Conservation (phyloP, 139 green algal species). For the Auxenochlorella protothecoides region DNA sequence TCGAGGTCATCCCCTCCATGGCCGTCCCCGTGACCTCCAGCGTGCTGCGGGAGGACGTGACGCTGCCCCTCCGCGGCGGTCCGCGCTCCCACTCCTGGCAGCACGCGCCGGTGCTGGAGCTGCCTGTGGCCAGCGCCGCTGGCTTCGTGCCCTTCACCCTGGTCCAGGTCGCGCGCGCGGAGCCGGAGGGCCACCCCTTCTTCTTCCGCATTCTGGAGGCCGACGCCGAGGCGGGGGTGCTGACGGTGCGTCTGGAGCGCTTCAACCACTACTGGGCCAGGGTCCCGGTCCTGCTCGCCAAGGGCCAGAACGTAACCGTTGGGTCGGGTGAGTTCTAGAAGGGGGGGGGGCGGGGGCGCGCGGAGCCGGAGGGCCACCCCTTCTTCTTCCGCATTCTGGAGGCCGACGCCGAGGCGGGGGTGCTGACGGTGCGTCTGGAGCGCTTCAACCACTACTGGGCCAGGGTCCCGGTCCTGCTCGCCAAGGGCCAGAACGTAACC, state of each 20-base stretch:
- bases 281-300: neutral
- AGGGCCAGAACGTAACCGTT: neutral
- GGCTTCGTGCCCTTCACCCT: constrained; percentile 11
- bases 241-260: constrained; percentile 12
- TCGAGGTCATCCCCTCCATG: constrained; percentile 22
- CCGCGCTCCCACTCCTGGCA: constrained; percentile 5
- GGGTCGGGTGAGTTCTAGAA: neutral
- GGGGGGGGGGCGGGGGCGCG: too few relatives aligned
- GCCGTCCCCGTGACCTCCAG: neutral
- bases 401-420: neutral
- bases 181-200: neutral
- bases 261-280: constrained; percentile 21
- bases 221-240: neutral
- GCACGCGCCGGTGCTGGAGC: constrained; percentile 4
- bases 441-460: constrained; percentile 21
- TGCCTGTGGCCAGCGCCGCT: constrained; percentile 1
- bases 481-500: neutral
- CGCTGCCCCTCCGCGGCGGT: constrained; percentile 4
- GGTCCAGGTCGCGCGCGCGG: neutral
- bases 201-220: constrained; percentile 17
- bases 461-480: neutral
- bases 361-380: neutral
- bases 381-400: constrained; percentile 19
- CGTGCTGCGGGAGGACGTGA: neutral
- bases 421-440: constrained; percentile 9